These are phyloP conservation scores for Dimargaris xerosporica DNA, from an alignment of 192 early-diverging fungal genomes.

Conservation along the genomic window DNA sequence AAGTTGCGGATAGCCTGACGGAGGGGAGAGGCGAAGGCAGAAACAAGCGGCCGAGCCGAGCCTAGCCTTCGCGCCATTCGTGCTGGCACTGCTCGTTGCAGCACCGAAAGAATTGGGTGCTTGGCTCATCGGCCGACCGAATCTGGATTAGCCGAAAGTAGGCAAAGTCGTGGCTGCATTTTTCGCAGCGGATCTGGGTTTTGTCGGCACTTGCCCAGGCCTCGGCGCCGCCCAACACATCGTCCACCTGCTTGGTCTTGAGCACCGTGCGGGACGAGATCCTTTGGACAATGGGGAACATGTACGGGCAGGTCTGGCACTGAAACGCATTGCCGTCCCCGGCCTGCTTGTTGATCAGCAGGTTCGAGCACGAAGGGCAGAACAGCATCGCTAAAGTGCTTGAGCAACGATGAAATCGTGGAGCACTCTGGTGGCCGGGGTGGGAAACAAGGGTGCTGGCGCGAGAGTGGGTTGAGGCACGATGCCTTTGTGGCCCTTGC, in stretches of 20 bases:
- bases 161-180: slow-evolving; percentile 50
- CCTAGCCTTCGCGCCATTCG: slow-evolving; percentile 60
- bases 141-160: slow-evolving; percentile 87
- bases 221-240: slow-evolving; percentile 83
- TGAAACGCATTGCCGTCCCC: slow-evolving; percentile 44
- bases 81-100: slow-evolving; percentile 45
- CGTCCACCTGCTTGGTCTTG: slow-evolving; percentile 76
- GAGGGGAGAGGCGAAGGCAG: no score
- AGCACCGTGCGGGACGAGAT: slow-evolving; percentile 46
- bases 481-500: background rate
- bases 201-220: slow-evolving; percentile 73
- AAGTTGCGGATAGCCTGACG: no score
- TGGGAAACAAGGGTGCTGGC: background rate
- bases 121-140: slow-evolving; percentile 89
- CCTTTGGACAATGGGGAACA: slow-evolving; percentile 46
- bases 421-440: background rate
- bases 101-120: slow-evolving; percentile 83
- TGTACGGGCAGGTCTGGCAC: slow-evolving; percentile 83
- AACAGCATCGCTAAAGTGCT: slow-evolving; percentile 47
- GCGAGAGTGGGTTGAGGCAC: background rate
- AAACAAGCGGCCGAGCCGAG: no score
- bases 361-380: slow-evolving; percentile 77
- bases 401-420: background rate
- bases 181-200: slow-evolving; percentile 37
- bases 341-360: slow-evolving; percentile 37